Conservation (phyloP, 2,329 filamentous ascomycete species). For the Fusarium sp. region DNA sequence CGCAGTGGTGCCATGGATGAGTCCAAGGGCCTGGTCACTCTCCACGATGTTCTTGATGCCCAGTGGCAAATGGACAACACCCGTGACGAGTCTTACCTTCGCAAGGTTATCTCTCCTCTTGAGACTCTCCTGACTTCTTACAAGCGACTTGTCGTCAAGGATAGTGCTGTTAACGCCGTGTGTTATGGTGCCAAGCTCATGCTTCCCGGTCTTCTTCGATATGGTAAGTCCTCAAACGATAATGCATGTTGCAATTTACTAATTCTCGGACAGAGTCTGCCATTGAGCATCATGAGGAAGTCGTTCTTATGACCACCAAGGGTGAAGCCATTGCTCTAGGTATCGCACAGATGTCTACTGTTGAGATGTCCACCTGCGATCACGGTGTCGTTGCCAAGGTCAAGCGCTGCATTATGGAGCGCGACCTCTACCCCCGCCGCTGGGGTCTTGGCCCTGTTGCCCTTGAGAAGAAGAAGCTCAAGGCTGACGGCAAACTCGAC, state of each 20-base stretch:
- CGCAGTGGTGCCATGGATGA: conserved; percentile 96
- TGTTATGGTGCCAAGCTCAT: conserved; percentile 99
- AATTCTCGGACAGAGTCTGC: conserved; percentile 70
- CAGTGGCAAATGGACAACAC: conserved; percentile 98
- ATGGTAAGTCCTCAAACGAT: conserved; percentile 66
- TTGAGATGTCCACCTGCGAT: conserved; percentile 95
- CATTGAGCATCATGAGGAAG: conserved; percentile 95
- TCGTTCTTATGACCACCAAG: conserved; percentile 98
- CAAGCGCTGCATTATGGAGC: conserved; percentile 99
- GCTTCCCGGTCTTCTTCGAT: conserved; percentile 94
- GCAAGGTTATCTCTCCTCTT: conserved; percentile 89
- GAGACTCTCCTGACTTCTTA: conserved; percentile 92
- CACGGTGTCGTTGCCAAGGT: conserved; percentile 98
- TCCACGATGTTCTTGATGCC: conserved; percentile 88
- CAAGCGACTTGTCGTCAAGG: conserved; percentile 98
- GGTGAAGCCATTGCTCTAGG: conserved; percentile 97
- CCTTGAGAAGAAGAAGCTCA: conserved; percentile 99
- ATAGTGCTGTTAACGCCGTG: conserved; percentile 83
- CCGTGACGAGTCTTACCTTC: conserved; percentile 90
- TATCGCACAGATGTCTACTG: conserved; percentile 97
- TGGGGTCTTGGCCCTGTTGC: conserved; percentile 97
- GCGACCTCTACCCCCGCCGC: conserved; percentile 93
- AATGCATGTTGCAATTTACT: conserved; percentile 31
- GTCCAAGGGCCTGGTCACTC: conserved; percentile 85
- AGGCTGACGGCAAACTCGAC: conserved; percentile 96